phyloP scores from a whole-genome alignment of 164 flowering plant species.

The Stephania yunnanensis region DNA sequence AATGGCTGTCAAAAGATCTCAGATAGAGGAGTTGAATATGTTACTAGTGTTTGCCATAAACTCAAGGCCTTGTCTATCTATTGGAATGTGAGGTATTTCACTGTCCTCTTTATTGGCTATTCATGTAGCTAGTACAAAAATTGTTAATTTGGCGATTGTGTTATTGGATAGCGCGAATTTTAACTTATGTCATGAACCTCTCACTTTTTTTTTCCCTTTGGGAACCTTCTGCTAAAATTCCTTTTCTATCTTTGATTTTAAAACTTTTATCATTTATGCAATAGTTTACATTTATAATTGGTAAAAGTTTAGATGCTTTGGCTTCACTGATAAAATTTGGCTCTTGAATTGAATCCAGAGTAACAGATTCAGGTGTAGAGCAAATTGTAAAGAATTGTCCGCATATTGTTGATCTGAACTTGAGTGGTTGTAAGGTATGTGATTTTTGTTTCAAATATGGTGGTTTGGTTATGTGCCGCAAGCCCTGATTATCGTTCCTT shows the following conservation, averaged over 20 bases:
- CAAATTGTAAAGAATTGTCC: conserved; percentile 66
- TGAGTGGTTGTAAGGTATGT: conserved; percentile 93
- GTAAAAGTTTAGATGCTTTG: neutral
- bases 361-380: conserved; percentile 57
- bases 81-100: conserved; percentile 84
- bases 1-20: conserved; percentile 94
- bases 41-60: conserved; percentile 55
- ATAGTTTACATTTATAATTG: too few relatives aligned
- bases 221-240: too few relatives aligned
- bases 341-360: conserved; percentile 35
- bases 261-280: too few relatives aligned
- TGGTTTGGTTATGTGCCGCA: too few relatives aligned
- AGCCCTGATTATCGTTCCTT: too few relatives aligned
- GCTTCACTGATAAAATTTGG: conserved; percentile 10
- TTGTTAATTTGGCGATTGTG: neutral
- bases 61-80: conserved; percentile 72
- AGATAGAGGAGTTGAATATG: conserved; percentile 64
- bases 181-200: too few relatives aligned
- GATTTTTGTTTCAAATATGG: neutral
- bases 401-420: conserved; percentile 55
- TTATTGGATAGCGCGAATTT: neutral
- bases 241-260: too few relatives aligned
- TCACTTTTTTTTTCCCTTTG: too few relatives aligned
- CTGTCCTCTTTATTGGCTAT: conserved; percentile 1
- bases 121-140: neutral